These are phyloP conservation scores for Aspergillus latus DNA, from an alignment of 2,329 filamentous ascomycete genomes.

Conservation along the genomic window DNA sequence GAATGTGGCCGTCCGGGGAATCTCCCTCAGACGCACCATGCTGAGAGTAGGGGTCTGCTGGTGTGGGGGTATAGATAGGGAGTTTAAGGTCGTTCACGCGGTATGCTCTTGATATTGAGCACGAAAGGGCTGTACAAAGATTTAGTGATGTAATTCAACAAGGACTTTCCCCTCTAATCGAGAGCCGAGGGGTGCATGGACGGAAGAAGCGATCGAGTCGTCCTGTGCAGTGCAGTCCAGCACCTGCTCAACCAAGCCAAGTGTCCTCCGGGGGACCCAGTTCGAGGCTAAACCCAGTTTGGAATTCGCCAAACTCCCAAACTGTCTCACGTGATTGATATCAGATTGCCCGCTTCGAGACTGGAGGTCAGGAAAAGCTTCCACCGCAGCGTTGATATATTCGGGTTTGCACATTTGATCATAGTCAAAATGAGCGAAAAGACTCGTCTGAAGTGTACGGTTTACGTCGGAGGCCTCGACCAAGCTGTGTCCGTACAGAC, in stretches of 20 bases:
- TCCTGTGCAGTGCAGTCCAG: constrained; percentile 5
- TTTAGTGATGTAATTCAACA: constrained; percentile 10
- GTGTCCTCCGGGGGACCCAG: constrained; percentile 37
- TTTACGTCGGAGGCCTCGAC: constrained; percentile 89
- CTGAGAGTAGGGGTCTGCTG: constrained; percentile 28
- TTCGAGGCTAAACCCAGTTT: constrained; percentile 29
- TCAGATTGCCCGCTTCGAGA: constrained; percentile 24
- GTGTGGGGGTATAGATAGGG: constrained; percentile 20
- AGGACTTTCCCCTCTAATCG: constrained; percentile 30
- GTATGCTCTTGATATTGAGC: constrained; percentile 10
- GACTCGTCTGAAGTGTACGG: constrained; percentile 79
- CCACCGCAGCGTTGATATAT: not conserved
- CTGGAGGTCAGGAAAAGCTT: not conserved
- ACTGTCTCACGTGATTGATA: constrained; percentile 35
- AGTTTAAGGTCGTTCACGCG: constrained; percentile 19
- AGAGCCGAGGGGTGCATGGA: constrained; percentile 29
- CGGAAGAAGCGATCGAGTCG: constrained; percentile 26
- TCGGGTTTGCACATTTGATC: not conserved
- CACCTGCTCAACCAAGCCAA: constrained; percentile 40
- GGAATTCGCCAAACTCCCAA: constrained; percentile 31
- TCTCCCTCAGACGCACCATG: constrained; percentile 97
- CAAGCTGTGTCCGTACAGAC: constrained; percentile 71
- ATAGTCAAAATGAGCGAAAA: constrained; percentile 69
- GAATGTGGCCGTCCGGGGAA: constrained; percentile 93
- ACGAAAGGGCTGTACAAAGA: constrained; percentile 12